Evolutionary conservation across 164 flowering plant species (phyloP), one percentile per base, ranked within the genome.

Genomic region (Magnolia kwangsiensis): DNA sequence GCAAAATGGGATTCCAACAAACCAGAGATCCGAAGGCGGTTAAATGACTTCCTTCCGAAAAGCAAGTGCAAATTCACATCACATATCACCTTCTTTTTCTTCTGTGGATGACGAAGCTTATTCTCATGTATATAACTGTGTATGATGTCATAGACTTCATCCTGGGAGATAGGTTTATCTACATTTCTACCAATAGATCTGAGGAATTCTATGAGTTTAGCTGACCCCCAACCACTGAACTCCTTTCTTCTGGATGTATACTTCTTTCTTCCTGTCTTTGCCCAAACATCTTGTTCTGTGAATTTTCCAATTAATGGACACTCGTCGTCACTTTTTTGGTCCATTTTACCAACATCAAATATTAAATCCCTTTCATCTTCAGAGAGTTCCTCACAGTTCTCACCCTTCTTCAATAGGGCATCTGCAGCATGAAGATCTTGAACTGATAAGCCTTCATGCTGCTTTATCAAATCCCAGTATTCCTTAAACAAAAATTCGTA

Each of bases 201-300:
- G 27, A 93, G 92, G 77, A 95, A 95, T 11, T 83, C 82, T 1
- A 88, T 51, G 1, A 93, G 89, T 27, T 72, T n/a, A 75, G 69
- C 86, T 29, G 98, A 90, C n/a, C 89, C 97, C 98, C 98, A 93
- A 45, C 96, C 92, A 71, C 80, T 64, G 66, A 87, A 93, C 77
- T 87, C 88, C 7, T 4, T 83, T 74, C 81, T 86, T 69, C 77
- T 85, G 50, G 85, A 72, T 31, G 75, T 87, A 8, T 24, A 50
- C 49, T 75, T 83, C 68, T 69, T 81, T 37, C 67, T 72, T 50
- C 29, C 61, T 4, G 7, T 74, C 73, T 68, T 82, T 71, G 27
- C 14, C 50, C 45, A 21, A 58, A 61, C 13, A 18, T n/a, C 19
- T n/a, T 49, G 63, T 27, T 76, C 50, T 77, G 79, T 76, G 16